phyloP scores from a whole-genome alignment of 2,329 filamentous ascomycete species.

The Ophiostoma populinum region DNA sequence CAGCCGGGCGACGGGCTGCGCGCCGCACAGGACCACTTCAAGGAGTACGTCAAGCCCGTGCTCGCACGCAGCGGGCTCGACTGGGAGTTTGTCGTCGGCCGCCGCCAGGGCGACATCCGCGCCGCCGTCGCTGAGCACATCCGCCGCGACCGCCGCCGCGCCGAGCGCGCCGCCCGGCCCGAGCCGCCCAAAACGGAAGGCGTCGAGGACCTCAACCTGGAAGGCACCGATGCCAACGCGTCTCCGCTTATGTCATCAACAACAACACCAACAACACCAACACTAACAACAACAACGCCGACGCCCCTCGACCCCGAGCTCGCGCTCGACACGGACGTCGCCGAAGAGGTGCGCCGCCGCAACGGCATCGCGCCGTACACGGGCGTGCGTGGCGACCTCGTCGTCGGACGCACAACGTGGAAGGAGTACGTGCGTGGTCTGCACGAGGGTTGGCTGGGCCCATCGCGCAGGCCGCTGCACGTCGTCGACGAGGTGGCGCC shows the following conservation, averaged over 20 bases:
- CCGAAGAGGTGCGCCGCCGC: slow-evolving; percentile 45
- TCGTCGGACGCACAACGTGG: slow-evolving; percentile 86
- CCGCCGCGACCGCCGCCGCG: slow-evolving; percentile 47
- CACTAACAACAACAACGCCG: not conserved
- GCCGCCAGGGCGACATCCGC: slow-evolving; percentile 81
- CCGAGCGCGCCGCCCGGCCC: slow-evolving; percentile 16
- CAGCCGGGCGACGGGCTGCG: slow-evolving; percentile 77
- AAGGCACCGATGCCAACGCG: slow-evolving; percentile 10
- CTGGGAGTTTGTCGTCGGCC: slow-evolving; percentile 89
- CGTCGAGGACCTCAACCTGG: slow-evolving; percentile 19
- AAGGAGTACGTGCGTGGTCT: slow-evolving; percentile 90
- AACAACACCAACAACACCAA: not conserved
- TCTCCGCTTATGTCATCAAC: too few species aligned
- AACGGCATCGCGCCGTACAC: slow-evolving; percentile 54
- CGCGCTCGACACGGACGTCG: slow-evolving; percentile 38
- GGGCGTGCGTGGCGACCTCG: slow-evolving; percentile 65
- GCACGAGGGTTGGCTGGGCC: slow-evolving; percentile 92
- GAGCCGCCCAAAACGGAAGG: not conserved
- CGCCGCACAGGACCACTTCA: slow-evolving; percentile 81
- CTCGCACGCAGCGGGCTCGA: slow-evolving; percentile 79
- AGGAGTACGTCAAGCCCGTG: slow-evolving; percentile 88
- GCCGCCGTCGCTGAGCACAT: slow-evolving; percentile 77
- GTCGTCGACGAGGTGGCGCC: too few species aligned
- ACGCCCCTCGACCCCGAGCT: slow-evolving; percentile 19
- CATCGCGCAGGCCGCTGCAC: slow-evolving; percentile 31